Conservation (phyloP, 306 rosid genomes). For the Oxytropis ochrocephala region DNA sequence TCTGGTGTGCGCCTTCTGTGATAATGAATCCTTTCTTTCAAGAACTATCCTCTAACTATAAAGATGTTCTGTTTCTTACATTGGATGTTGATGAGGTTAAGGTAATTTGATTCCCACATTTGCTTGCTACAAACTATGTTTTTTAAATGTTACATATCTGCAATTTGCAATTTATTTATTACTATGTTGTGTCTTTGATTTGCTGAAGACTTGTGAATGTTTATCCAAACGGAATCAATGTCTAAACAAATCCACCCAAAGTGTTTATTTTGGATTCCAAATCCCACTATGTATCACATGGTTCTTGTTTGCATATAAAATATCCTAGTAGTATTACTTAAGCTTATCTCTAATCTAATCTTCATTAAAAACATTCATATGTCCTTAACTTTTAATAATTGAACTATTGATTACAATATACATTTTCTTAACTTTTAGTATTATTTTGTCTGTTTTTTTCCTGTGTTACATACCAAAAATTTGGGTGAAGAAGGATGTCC, state of each 20-base stretch:
- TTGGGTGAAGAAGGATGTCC: too few species aligned
- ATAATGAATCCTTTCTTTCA: constrained; percentile 39
- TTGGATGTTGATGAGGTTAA: constrained; percentile 53
- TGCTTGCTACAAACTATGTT: background rate
- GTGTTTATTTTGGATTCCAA: constrained; percentile 18
- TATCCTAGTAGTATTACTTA: background rate
- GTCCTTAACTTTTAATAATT: background rate
- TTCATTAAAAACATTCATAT: background rate
- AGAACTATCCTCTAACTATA: constrained; percentile 31
- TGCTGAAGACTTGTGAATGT: background rate
- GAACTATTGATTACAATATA: background rate
- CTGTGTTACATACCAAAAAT: too few species aligned
- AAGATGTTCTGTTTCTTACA: constrained; percentile 26
- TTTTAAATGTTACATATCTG: background rate
- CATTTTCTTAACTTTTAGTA: background rate
- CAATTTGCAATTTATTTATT: background rate
- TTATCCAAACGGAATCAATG: constrained; percentile 13
- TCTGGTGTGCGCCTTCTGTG: constrained; percentile 45
- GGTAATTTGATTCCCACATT: constrained; percentile 24
- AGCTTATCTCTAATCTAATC: constrained; percentile 23
- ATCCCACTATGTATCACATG: constrained; percentile 19
- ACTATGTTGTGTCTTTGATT: background rate
- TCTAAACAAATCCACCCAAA: background rate
- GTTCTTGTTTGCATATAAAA: background rate
- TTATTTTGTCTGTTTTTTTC: too few species aligned